Evolutionary conservation across 176 grass and related monocot species (phyloP).

Genomic region (Carex parvula): DNA sequence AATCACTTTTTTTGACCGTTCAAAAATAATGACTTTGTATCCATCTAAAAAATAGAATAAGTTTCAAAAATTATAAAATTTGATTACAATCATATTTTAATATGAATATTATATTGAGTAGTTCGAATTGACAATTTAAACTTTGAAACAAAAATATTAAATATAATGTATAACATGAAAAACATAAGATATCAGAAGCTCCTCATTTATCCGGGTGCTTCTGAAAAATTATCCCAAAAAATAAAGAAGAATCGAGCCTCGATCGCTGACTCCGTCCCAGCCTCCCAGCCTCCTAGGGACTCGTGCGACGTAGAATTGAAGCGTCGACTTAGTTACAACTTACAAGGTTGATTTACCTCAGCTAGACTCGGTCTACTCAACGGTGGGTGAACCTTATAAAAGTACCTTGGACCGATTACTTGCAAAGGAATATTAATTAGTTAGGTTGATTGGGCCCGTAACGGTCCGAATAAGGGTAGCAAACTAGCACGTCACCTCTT

Average conservation of each 20-base stretch:
- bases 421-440: neutral
- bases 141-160: no score
- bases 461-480: neutral
- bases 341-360: neutral
- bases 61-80: no score
- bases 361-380: neutral
- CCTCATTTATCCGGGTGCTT: neutral
- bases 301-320: neutral
- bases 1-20: no score
- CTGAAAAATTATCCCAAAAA: neutral
- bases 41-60: no score
- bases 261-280: neutral
- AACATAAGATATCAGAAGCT: no score
- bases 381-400: neutral
- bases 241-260: neutral
- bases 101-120: no score
- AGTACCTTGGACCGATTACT: neutral
- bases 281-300: neutral
- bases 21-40: no score
- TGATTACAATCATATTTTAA: no score
- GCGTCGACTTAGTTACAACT: neutral
- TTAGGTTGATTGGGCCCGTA: neutral
- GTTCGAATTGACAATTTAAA: no score
- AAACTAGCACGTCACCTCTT: neutral
- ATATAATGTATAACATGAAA: no score